Evolutionary conservation across 148 eudicot genomes (phyloP), one percentile per base, ranked within the genome.

Genomic region (Euryodendron excelsum): DNA sequence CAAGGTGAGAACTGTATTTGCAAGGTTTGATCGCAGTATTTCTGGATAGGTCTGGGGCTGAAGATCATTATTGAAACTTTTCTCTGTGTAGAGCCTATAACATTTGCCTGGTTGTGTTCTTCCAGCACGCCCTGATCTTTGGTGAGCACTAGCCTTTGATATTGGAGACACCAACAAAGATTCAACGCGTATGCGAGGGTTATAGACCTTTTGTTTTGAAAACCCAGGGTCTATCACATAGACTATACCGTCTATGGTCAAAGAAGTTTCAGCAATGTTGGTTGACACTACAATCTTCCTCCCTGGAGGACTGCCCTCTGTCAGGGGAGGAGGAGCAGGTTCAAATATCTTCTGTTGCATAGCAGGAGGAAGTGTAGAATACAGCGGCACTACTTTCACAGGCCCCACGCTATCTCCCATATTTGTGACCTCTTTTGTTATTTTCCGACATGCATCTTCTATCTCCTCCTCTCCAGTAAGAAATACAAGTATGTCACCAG

Each of bases 1-100:
- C 85, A 94, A 76, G 44, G 90, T 90, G 10, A 91, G 90, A 36
- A 94, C 98, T 0, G 94, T 94, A 73, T 94, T 94, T 2, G 98
- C 98, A 77, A 94, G 92, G 78, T 94, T 94, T 21, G 96, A 94
- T 75, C 98, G 80, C 81, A 94, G 64, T 36, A 94, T 94, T 66
- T 94, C 98, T 18, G 97, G 97, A 74, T 94, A 94, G 13, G 98
- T 94, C 84, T 94, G 98, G 2, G 98, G 91, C 85, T 83, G 87
- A 72, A 94, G 98, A 83, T 94, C 98, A 53, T 81, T 87, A 25
- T 90, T 73, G 74, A 94, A 91, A 84, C 97, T 94, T 74, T 83
- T 92, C 69, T 94, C 97, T 1, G 97, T 91, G 79, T 91, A 91
- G 1, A 91, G 86, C 84, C 94, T 84, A 63, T 82, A 91, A 72